These are phyloP conservation scores for Echinosophora koreensis DNA, from an alignment of 306 rosid species.

Conservation along the genomic window DNA sequence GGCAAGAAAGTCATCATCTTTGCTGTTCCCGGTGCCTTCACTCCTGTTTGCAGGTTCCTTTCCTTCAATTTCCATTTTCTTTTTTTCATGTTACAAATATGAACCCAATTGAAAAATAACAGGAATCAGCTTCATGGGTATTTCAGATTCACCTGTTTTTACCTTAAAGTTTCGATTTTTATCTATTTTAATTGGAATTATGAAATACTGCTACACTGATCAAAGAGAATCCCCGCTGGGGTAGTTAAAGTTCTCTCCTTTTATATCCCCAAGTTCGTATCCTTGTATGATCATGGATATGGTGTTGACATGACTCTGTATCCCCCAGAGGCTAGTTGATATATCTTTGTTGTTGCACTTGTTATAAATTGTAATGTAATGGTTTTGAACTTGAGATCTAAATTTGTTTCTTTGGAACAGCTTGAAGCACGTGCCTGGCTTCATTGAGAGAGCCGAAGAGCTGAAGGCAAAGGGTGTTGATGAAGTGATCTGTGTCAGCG, in stretches of 20 bases:
- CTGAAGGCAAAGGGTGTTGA: constrained; percentile 82
- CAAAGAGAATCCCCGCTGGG: neutral
- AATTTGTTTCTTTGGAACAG: constrained; percentile 47
- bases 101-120: neutral
- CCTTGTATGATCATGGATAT: neutral
- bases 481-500: constrained; percentile 74
- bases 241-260: neutral
- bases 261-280: neutral
- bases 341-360: too few relatives aligned
- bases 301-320: neutral
- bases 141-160: neutral
- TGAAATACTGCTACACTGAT: neutral
- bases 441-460: constrained; percentile 76
- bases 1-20: constrained; percentile 81
- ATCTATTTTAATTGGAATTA: neutral
- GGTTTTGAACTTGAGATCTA: constrained; percentile 7
- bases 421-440: constrained; percentile 89
- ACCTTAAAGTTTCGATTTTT: constrained; percentile 23
- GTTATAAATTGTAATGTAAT: neutral
- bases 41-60: constrained; percentile 84
- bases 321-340: neutral
- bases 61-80: neutral
- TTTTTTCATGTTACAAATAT: neutral
- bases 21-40: constrained; percentile 95
- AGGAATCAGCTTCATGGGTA: constrained; percentile 10